Evolutionary conservation across 163 green algal species (phyloP).

Genomic region (Scenedesmus sp.): DNA sequence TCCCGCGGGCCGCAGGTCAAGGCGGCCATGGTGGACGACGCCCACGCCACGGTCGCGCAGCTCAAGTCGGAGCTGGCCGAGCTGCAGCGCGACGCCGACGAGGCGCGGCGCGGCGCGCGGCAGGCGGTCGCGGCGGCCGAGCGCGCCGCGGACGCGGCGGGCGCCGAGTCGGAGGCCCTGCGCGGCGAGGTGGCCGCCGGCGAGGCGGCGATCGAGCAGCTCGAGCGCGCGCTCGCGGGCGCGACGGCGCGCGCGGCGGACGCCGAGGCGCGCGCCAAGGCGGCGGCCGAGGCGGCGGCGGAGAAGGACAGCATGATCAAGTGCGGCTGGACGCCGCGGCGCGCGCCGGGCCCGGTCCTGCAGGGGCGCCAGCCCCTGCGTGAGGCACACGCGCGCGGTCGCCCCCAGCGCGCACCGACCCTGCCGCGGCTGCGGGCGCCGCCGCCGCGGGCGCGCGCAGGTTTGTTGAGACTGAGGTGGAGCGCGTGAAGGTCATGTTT

Average conservation of each 20-base stretch:
- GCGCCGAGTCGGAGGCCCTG: constrained; percentile 15
- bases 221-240: constrained; percentile 8
- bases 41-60: constrained; percentile 66
- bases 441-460: constrained; percentile 12
- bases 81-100: constrained; percentile 58
- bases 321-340: constrained; percentile 31
- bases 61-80: constrained; percentile 63
- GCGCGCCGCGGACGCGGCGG: constrained; percentile 7
- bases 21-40: constrained; percentile 78
- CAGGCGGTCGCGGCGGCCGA: constrained; percentile 45
- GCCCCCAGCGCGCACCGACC: too few relatives aligned
- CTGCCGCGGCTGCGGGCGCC: constrained; percentile 2
- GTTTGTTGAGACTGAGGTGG: constrained; percentile 80
- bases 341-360: too few relatives aligned
- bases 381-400: too few relatives aligned
- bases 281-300: constrained; percentile 50
- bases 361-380: too few relatives aligned
- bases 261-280: constrained; percentile 47
- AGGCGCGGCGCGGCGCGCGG: constrained; percentile 48
- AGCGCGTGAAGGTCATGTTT: constrained; percentile 82
- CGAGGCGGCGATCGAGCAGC: constrained; percentile 33
- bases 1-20: constrained; percentile 66
- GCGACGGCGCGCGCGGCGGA: constrained; percentile 42
- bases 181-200: constrained; percentile 46
- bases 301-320: constrained; percentile 80